Base-by-base conservation (phyloP, 2,329 filamentous ascomycete species). In the Cadophora malorum region DNA sequence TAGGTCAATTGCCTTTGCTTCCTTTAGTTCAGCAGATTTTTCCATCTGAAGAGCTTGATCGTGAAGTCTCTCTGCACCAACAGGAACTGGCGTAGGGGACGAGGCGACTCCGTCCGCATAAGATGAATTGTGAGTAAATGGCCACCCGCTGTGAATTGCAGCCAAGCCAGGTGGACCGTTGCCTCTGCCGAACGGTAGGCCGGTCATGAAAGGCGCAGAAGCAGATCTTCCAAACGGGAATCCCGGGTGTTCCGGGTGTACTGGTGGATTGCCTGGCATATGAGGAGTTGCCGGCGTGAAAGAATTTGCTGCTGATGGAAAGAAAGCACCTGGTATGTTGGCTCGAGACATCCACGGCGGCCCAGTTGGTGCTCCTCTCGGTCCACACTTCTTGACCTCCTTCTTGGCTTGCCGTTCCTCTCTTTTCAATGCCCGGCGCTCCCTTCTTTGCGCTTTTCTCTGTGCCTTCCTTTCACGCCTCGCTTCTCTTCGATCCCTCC, bases 371-470 rank as follows among this genome's bases (percentile, higher is more conserved):
- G 4, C 53, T 62, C 56, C 53, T 64, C 55, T 64, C 2, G 31
- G 49, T 35, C 28, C 66, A 56, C 62, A 58, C 66, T 74, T 76
- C 2, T 76, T 72, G 53, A 77, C 74, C 28, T 74, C 77, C 64
- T 76, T 80, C 10, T 74, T 73, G 1, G 79, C 75, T 64, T 74
- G 79, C 56, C 75, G 75, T 52, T 74, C 70, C 23, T 74, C 74
- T 64, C 74, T 76, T 65, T 50, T 72, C 45, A 63, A 12, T 16
- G 38, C 63, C 35, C 70, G 50, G 16, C 73, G 69, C 50, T 71
- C 71, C 65, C 70, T 72, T 55, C 68, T 73, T 3, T 64, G 21
- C 19, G 61, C 64, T 56, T 66, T 67, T 35, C 66, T 72, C 1
- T 62, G 41, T 14, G 58, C 63, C 38, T 67, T 65, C 12, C 58